phyloP scores from a whole-genome alignment of 768 basidiomycete genomes.

The Pleurotus salmoneostramineus region DNA sequence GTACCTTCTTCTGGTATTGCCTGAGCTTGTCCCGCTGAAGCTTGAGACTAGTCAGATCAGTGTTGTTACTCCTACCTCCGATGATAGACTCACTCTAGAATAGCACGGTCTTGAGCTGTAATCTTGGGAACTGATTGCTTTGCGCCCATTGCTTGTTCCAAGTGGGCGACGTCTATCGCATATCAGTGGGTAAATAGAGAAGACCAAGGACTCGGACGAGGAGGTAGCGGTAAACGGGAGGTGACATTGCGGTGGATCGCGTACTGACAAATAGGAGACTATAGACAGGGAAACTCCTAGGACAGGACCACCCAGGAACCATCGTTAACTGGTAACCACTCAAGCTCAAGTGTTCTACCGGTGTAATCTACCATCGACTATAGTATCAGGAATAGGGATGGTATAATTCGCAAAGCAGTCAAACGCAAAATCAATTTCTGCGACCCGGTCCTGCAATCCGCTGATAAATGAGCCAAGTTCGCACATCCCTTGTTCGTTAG shows the following conservation, averaged over 20 bases:
- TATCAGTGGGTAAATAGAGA: neutral
- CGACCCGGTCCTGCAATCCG: slow-evolving; percentile 52
- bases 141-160: slow-evolving; percentile 51
- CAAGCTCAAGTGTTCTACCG: too few species aligned
- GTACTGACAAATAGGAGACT: neutral
- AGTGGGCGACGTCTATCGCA: neutral
- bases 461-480: slow-evolving; percentile 54
- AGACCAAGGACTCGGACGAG: neutral
- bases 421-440: slow-evolving; percentile 56
- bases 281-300: neutral
- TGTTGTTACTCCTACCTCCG: neutral
- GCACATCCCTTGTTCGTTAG: slow-evolving; percentile 58
- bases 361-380: slow-evolving; percentile 30
- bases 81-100: slow-evolving; percentile 76
- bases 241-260: neutral
- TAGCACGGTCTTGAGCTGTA: slow-evolving; percentile 89
- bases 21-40: slow-evolving; percentile 93
- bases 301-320: too few species aligned
- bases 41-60: slow-evolving; percentile 64
- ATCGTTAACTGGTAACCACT: too few species aligned
- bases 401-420: slow-evolving; percentile 56
- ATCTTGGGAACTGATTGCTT: slow-evolving; percentile 82
- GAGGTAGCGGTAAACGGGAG: neutral
- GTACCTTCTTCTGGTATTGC: slow-evolving; percentile 92
- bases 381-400: slow-evolving; percentile 33